These are phyloP conservation scores for Xylaria scruposa DNA, from an alignment of 495 filamentous ascomycete genomes.

Conservation along the genomic window DNA sequence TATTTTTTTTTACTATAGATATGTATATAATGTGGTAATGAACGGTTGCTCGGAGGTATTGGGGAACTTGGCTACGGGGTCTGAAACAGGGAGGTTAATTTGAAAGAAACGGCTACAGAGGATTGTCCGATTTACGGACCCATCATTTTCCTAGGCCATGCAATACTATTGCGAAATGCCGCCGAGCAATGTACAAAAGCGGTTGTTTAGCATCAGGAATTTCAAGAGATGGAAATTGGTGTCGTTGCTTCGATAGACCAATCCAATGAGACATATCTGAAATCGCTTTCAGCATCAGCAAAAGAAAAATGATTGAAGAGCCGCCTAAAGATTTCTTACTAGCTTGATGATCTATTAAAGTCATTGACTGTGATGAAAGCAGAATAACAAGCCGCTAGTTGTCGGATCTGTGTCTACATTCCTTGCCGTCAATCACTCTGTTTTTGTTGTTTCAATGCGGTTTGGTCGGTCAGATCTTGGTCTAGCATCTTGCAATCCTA, in stretches of 20 bases:
- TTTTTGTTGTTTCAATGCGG: neutral
- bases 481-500: neutral
- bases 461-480: neutral
- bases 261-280: neutral
- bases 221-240: neutral
- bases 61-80: neutral
- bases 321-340: neutral
- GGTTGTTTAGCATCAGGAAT: neutral
- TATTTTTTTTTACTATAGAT: neutral
- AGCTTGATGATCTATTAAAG: constrained; percentile 2
- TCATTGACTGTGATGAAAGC: neutral
- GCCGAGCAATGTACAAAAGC: neutral
- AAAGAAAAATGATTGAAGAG: neutral
- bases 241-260: neutral
- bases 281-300: neutral
- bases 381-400: neutral
- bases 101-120: neutral
- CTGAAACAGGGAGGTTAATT: neutral
- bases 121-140: too few relatives aligned
- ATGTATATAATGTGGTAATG: neutral
- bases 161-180: neutral
- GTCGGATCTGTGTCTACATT: neutral
- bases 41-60: neutral
- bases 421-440: neutral
- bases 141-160: neutral